These are phyloP conservation scores for Mycena rosella DNA, from an alignment of 768 basidiomycete species.

Conservation along the genomic window DNA sequence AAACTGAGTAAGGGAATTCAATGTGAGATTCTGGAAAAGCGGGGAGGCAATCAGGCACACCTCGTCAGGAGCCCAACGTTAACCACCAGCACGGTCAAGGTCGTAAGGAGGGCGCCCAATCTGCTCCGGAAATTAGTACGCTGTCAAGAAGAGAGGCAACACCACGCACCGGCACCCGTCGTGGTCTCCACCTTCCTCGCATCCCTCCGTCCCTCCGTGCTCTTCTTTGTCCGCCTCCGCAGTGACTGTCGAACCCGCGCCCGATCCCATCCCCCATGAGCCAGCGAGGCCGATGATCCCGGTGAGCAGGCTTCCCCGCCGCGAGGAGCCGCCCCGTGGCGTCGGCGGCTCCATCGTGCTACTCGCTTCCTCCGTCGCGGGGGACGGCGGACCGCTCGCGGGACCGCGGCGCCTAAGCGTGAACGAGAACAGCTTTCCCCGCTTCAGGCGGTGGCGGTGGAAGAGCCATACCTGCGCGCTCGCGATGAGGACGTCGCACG, in stretches of 20 bases:
- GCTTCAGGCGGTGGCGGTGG: slow-evolving; percentile 46
- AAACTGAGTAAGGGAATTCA: slow-evolving; percentile 31
- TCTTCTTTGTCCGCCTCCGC: slow-evolving; percentile 21
- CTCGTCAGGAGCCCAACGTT: slow-evolving; percentile 53
- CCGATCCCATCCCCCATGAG: slow-evolving; percentile 27
- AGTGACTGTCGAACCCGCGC: slow-evolving; percentile 19
- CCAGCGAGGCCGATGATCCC: slow-evolving; percentile 23
- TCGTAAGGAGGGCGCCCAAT: slow-evolving; percentile 48
- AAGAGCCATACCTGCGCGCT: slow-evolving; percentile 46
- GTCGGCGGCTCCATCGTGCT: slow-evolving; percentile 2
- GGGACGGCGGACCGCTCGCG: slow-evolving; percentile 8
- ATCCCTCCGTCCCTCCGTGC: background rate
- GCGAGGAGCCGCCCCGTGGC: slow-evolving; percentile 7
- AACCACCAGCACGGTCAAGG: slow-evolving; percentile 48
- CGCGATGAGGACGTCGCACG: slow-evolving; percentile 50
- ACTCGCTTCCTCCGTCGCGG: slow-evolving; percentile 8
- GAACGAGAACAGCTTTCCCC: slow-evolving; percentile 43
- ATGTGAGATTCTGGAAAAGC: no score
- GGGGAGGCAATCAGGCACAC: slow-evolving; percentile 32
- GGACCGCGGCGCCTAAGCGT: slow-evolving; percentile 3
- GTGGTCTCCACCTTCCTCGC: slow-evolving; percentile 11
- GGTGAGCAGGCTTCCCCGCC: slow-evolving; percentile 14
- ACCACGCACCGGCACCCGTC: slow-evolving; percentile 27
- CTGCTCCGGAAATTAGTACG: slow-evolving; percentile 26
- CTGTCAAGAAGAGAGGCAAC: background rate